Evolutionary conservation across 768 basidiomycete species (phyloP), one percentile per base, ranked within the genome.

Genomic region (Tricholoma sp.): DNA sequence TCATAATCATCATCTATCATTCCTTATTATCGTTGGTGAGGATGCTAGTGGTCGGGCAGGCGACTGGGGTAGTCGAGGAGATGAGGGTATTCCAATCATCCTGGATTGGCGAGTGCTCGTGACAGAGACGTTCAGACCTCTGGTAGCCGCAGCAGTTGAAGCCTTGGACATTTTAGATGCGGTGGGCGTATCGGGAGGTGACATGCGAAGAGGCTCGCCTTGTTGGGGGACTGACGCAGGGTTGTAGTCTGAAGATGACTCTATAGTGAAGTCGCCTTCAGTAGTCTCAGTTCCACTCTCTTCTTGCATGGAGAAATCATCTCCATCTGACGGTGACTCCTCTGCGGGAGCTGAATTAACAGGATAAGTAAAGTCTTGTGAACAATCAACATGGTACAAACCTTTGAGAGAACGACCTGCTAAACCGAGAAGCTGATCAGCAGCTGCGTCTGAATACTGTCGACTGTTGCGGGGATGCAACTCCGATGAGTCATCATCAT

Each of bases 401-500:
- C 91, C 71, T 67, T 76, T 75, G 34, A 94, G 72, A 18, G 76
- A 76, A 62, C 92, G 80, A 24, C 91, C 91, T 17, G 80, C 74
- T 54, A 94, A 72, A 20, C 92, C 92, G 56, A 94, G 84, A 65
- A 93, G 72, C 68, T 85, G 76, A 72, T 94, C 92, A 44, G 92
- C 88, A 49, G 90, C 91, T 41, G 85, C 83, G 61, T 89, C 88
- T 32, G 87, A 82, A 70, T 94, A 94, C 61, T 88, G 90, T 61
- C 80, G 83, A 66, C 90, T 92, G 70, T 94, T 94, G 62, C 92
- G 81, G 57, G 85, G 83, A 65, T 78, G 76, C 39, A 72, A 69
- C 20, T 79, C 80, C 54, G 70, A 61, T 55, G 29, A 8, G 17
- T 61, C 55, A 53, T 63, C 70, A 6, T 57, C 63, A 18, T 59